These are phyloP conservation scores for Cephaloascus albidus DNA, from an alignment of 805 yeast genomes.

Conservation along the genomic window DNA sequence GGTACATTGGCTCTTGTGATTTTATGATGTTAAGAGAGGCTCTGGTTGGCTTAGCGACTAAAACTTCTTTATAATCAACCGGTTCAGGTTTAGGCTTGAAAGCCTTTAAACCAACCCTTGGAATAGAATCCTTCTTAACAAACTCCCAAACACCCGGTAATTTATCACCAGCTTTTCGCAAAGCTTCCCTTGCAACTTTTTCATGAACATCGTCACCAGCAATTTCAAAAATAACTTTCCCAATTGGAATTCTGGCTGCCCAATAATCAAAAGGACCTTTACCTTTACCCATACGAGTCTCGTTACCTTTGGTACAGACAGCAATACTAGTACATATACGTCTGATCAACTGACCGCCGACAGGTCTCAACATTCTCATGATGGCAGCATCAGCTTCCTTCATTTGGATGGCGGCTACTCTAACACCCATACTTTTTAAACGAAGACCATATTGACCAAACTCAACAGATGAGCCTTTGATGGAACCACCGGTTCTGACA, in stretches of 20 bases:
- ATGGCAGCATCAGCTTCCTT: slow-evolving; percentile 85
- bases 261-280: slow-evolving; percentile 96
- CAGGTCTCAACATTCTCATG: slow-evolving; percentile 74
- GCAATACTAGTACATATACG: slow-evolving; percentile 80
- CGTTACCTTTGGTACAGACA: slow-evolving; percentile 94
- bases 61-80: slow-evolving; percentile 43
- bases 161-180: slow-evolving; percentile 83
- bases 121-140: slow-evolving; percentile 49
- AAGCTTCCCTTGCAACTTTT: slow-evolving; percentile 81
- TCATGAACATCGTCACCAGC: slow-evolving; percentile 71
- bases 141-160: slow-evolving; percentile 91
- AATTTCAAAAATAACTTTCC: slow-evolving; percentile 84
- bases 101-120: slow-evolving; percentile 62
- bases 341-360: slow-evolving; percentile 67
- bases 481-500: slow-evolving; percentile 90
- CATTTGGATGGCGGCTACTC: slow-evolving; percentile 81
- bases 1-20: slow-evolving; percentile 41
- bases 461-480: slow-evolving; percentile 74
- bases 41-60: slow-evolving; percentile 55
- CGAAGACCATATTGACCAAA: slow-evolving; percentile 85
- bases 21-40: slow-evolving; percentile 47
- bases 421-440: slow-evolving; percentile 77
- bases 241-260: slow-evolving; percentile 95
- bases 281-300: slow-evolving; percentile 99
- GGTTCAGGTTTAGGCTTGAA: slow-evolving; percentile 30